Evolutionary conservation across 2,329 filamentous ascomycete species (phyloP).

Genomic region (Canariomyces notabilis): DNA sequence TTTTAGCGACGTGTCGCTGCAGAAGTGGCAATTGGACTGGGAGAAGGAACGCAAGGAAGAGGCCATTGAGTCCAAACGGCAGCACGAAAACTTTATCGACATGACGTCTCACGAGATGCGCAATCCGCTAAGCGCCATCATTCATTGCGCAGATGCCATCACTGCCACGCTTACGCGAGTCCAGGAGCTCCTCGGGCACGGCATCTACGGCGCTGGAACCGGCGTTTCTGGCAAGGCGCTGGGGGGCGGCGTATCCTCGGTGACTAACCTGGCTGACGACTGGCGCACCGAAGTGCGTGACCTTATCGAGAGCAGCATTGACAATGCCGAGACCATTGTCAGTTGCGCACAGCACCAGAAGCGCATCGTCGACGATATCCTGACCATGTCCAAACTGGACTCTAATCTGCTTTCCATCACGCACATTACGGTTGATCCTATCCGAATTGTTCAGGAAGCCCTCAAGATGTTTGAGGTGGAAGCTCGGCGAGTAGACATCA

Average conservation of each 20-base stretch:
- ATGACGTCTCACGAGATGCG: constrained; percentile 70
- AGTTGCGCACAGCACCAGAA: constrained; percentile 78
- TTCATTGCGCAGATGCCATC: constrained; percentile 71
- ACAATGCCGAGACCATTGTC: constrained; percentile 72
- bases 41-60: constrained; percentile 49
- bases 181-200: constrained; percentile 34
- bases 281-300: constrained; percentile 33
- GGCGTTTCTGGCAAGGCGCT: background rate
- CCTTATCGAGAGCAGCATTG: constrained; percentile 57
- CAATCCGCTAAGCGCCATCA: constrained; percentile 67
- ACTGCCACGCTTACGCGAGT: constrained; percentile 44
- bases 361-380: constrained; percentile 68
- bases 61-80: constrained; percentile 55
- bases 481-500: constrained; percentile 62
- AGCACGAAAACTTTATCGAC: constrained; percentile 79
- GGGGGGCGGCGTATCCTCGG: constrained; percentile 16
- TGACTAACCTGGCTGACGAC: constrained; percentile 21
- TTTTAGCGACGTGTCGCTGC: constrained; percentile 44
- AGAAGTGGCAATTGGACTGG: constrained; percentile 47
- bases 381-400: constrained; percentile 71
- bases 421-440: constrained; percentile 62
- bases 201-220: constrained; percentile 16
- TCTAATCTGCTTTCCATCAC: constrained; percentile 69
- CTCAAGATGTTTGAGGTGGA: constrained; percentile 77
- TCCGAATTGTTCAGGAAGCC: constrained; percentile 60